A percentile compares a stretch with the other conserved stretches of the same genome.
Conservation (phyloP, 176 grass and related monocot species). For the Triticum turgidum region DNA sequence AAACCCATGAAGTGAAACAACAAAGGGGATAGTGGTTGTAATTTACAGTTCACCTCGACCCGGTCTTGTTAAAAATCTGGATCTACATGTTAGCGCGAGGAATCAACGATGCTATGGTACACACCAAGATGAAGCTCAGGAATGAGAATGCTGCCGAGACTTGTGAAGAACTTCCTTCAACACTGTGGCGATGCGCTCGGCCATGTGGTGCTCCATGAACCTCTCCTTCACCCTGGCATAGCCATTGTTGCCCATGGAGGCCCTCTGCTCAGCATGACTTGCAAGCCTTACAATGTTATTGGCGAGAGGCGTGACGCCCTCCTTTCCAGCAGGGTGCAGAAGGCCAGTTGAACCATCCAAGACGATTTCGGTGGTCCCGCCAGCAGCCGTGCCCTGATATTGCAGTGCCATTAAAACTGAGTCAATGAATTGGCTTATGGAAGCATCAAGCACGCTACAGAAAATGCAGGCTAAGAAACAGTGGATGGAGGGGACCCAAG, state of each 20-base stretch:
- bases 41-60: neutral
- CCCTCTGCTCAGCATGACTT: slow-evolving; percentile 55
- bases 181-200: slow-evolving; percentile 62
- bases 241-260: slow-evolving; percentile 70
- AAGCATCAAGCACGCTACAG: slow-evolving; percentile 6
- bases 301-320: slow-evolving; percentile 65
- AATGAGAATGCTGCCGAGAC: slow-evolving; percentile 26
- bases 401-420: neutral
- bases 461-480: slow-evolving; percentile 32
- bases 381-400: slow-evolving; percentile 77
- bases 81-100: slow-evolving; percentile 10
- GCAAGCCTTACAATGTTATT: slow-evolving; percentile 73
- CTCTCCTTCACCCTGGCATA: slow-evolving; percentile 69
- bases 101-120: neutral
- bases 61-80: neutral
- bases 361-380: slow-evolving; percentile 87
- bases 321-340: slow-evolving; percentile 79
- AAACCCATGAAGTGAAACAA: neutral
- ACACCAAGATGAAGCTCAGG: slow-evolving; percentile 17
- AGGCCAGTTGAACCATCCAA: slow-evolving; percentile 80
- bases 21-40: neutral
- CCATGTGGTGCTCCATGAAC: slow-evolving; percentile 98
- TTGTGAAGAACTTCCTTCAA: slow-evolving; percentile 53
- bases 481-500: slow-evolving; percentile 20
- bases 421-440: slow-evolving; percentile 23